A percentile compares a stretch with the other conserved stretches of the same genome.
phyloP scores from a whole-genome alignment of 495 filamentous ascomycete species.

The Penicillium maclennaniae region DNA sequence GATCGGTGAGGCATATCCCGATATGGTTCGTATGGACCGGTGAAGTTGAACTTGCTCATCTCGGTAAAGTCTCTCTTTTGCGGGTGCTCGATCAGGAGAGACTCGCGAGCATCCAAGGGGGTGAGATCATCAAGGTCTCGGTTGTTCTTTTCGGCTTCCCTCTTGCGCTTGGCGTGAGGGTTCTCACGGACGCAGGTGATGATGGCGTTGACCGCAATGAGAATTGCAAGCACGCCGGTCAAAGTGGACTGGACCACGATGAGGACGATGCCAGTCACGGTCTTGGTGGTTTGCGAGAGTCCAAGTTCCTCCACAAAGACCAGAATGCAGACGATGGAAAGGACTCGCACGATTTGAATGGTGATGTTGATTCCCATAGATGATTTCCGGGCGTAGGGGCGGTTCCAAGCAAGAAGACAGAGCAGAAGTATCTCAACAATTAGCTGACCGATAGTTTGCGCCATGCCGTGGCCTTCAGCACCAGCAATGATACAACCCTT shows the following conservation, averaged over 20 bases:
- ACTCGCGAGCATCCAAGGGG: conserved; percentile 84
- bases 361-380: conserved; percentile 90
- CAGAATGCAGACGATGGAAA: conserved; percentile 85
- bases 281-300: conserved; percentile 91
- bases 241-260: conserved; percentile 85
- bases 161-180: conserved; percentile 78
- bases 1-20: conserved; percentile 35
- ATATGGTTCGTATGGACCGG: conserved; percentile 42
- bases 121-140: conserved; percentile 85
- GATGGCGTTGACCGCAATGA: conserved; percentile 87
- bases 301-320: conserved; percentile 93
- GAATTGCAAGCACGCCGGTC: conserved; percentile 78
- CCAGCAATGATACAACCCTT: conserved; percentile 86
- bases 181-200: conserved; percentile 80
- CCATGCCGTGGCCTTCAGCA: conserved; percentile 79
- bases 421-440: conserved; percentile 72
- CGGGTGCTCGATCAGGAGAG: conserved; percentile 65
- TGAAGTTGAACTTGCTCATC: conserved; percentile 49
- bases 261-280: conserved; percentile 81
- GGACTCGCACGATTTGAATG: conserved; percentile 90
- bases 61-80: conserved; percentile 38
- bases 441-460: conserved; percentile 74
- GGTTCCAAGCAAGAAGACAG: conserved; percentile 71
- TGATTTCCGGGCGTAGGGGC: conserved; percentile 80
- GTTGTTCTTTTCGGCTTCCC: conserved; percentile 82